phyloP scores from a whole-genome alignment of 2,329 filamentous ascomycete species.

The Arthrobotrys pseudoclavata region DNA sequence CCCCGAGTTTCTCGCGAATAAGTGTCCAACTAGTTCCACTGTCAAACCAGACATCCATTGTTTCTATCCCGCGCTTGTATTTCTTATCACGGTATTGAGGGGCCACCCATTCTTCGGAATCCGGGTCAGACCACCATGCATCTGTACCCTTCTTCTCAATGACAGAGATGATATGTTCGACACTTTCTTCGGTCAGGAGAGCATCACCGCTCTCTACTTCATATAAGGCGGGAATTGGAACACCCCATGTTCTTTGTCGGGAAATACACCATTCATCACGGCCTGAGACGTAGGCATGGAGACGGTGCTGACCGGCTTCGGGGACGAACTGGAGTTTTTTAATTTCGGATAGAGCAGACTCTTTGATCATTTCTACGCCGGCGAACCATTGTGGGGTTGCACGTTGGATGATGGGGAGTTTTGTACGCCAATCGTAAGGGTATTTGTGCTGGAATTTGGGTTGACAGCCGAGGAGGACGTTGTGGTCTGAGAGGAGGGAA shows the following conservation, averaged over 20 bases:
- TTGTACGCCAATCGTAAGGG: slow-evolving; percentile 97
- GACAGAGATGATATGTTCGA: slow-evolving; percentile 85
- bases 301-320: slow-evolving; percentile 77
- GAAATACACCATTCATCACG: slow-evolving; percentile 99
- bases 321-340: slow-evolving; percentile 83
- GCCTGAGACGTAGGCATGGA: slow-evolving; percentile 87
- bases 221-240: slow-evolving; percentile 93
- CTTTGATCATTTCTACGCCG: slow-evolving; percentile 86
- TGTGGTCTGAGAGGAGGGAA: slow-evolving; percentile 74
- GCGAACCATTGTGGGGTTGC: slow-evolving; percentile 99
- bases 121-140: slow-evolving; percentile 90
- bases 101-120: slow-evolving; percentile 76
- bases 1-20: slow-evolving; percentile 65
- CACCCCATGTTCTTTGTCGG: slow-evolving; percentile 93
- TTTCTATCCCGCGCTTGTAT: slow-evolving; percentile 85
- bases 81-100: slow-evolving; percentile 70
- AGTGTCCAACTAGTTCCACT: slow-evolving; percentile 91
- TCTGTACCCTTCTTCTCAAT: slow-evolving; percentile 85
- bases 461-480: slow-evolving; percentile 74
- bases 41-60: slow-evolving; percentile 99
- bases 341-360: slow-evolving; percentile 78
- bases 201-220: slow-evolving; percentile 77
- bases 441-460: slow-evolving; percentile 90
- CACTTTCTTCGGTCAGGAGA: slow-evolving; percentile 81
- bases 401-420: slow-evolving; percentile 88